Evolutionary conservation across 345 rosid genomes (phyloP).

Genomic region (Bruguiera gymnorhiza): DNA sequence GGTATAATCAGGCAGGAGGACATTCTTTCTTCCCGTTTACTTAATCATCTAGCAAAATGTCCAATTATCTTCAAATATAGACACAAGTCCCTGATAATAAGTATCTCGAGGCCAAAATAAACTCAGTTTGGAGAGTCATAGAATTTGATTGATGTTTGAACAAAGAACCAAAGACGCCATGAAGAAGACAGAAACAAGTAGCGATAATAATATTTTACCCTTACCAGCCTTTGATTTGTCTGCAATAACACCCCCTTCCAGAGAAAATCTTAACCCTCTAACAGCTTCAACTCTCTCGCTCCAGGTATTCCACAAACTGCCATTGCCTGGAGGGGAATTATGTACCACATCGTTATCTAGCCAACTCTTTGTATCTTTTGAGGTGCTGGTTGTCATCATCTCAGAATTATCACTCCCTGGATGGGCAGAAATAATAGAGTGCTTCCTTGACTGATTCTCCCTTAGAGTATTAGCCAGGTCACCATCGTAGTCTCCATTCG

Average conservation of each 20-base stretch:
- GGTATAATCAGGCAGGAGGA: slow-evolving; percentile 1
- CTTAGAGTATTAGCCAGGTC: slow-evolving; percentile 5
- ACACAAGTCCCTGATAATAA: neutral
- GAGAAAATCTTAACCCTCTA: slow-evolving; percentile 69
- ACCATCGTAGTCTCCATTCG: slow-evolving; percentile 19
- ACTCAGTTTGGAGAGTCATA: too few species aligned
- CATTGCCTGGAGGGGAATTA: slow-evolving; percentile 26
- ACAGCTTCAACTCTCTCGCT: slow-evolving; percentile 79
- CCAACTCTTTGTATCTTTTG: slow-evolving; percentile 27
- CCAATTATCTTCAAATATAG: neutral
- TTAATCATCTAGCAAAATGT: neutral
- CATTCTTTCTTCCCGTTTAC: neutral
- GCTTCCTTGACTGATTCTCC: slow-evolving; percentile 26
- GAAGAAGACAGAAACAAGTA: neutral
- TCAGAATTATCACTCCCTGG: slow-evolving; percentile 19
- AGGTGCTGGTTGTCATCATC: slow-evolving; percentile 20
- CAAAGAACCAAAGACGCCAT: neutral
- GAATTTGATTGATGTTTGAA: neutral
- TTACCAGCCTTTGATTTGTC: slow-evolving; percentile 47
- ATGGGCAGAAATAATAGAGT: slow-evolving; percentile 30
- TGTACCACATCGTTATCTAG: slow-evolving; percentile 25
- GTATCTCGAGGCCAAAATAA: neutral
- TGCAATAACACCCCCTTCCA: slow-evolving; percentile 58
- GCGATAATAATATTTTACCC: slow-evolving; percentile 18
- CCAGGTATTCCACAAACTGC: slow-evolving; percentile 71